Conservation (phyloP, 768 basidiomycete species). For the Clitopilus hobsonii region DNA sequence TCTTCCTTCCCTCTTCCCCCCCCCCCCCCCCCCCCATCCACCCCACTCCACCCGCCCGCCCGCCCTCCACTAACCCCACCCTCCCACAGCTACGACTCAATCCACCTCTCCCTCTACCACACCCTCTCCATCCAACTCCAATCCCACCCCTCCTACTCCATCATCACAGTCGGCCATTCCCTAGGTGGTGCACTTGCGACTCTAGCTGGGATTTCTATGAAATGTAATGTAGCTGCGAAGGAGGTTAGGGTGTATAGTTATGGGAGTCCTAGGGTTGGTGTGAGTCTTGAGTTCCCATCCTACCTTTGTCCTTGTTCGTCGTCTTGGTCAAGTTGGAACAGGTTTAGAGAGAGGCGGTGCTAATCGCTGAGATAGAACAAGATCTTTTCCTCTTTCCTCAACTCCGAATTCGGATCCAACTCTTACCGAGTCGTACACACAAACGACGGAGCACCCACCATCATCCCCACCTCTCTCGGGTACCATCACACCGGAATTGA, state of each 20-base stretch:
- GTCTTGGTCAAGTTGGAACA: too few relatives aligned
- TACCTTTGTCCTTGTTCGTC: background rate
- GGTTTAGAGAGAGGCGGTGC: too few relatives aligned
- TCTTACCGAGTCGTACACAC: slow-evolving; percentile 48
- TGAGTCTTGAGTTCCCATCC: slow-evolving; percentile 15
- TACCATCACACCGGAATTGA: slow-evolving; percentile 54
- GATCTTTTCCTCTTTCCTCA: slow-evolving; percentile 40
- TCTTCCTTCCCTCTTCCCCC: too few relatives aligned
- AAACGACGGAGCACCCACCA: slow-evolving; percentile 49
- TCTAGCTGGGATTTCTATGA: slow-evolving; percentile 40
- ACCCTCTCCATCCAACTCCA: slow-evolving; percentile 30
- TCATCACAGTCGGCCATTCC: slow-evolving; percentile 50
- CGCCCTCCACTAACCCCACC: too few relatives aligned
- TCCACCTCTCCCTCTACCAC: slow-evolving; percentile 33
- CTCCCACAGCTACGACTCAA: slow-evolving; percentile 41
- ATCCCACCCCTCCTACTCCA: slow-evolving; percentile 28
- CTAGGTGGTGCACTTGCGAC: slow-evolving; percentile 49
- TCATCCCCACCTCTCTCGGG: slow-evolving; percentile 41
- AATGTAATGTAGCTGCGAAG: slow-evolving; percentile 34
- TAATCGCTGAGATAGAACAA: slow-evolving; percentile 29
- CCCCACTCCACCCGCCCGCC: too few relatives aligned
- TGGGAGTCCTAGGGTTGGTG: too few relatives aligned
- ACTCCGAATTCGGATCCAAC: slow-evolving; percentile 31
- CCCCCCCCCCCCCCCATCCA: too few relatives aligned
- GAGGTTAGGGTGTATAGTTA: slow-evolving; percentile 12